Evolutionary conservation across 441 rosid genomes (phyloP).

Genomic region (Capsella rubella): DNA sequence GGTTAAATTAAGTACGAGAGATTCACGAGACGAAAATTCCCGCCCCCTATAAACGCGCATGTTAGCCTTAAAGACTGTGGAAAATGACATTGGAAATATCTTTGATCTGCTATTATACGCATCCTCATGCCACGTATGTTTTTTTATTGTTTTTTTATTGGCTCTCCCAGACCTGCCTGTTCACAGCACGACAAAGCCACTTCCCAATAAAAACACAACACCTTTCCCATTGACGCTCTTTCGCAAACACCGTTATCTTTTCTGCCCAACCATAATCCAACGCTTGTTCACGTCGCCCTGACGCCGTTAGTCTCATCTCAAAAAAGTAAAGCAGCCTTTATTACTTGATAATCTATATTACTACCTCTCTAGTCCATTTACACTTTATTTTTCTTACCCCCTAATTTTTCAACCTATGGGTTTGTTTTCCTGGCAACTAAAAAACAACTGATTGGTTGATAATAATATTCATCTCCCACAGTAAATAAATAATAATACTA

Average conservation of each 20-base stretch:
- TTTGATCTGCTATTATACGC: conserved; percentile 22
- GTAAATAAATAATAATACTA: background rate
- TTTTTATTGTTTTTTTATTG: no score
- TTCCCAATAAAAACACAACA: conserved; percentile 74
- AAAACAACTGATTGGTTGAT: background rate
- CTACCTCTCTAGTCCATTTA: conserved; percentile 42
- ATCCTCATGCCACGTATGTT: conserved; percentile 45
- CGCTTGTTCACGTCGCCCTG: conserved; percentile 23
- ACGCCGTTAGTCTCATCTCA: conserved; percentile 53
- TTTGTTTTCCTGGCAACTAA: background rate
- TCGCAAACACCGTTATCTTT: conserved; percentile 55
- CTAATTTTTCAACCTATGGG: conserved; percentile 8
- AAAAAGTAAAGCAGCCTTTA: conserved; percentile 53
- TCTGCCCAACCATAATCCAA: conserved; percentile 30
- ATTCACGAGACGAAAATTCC: conserved; percentile 39
- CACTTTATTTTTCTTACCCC: background rate
- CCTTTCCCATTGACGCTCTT: conserved; percentile 59
- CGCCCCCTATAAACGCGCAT: conserved; percentile 2
- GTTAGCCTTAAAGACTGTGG: conserved; percentile 18
- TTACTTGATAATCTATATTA: conserved; percentile 44
- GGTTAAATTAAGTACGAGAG: conserved; percentile 36
- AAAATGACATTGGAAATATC: conserved; percentile 31
- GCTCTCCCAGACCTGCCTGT: conserved; percentile 41
- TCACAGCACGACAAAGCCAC: conserved; percentile 69
- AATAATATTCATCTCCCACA: background rate